Conservation (phyloP, 2,329 filamentous ascomycete species). For the Teratosphaeria epicoccoides region DNA sequence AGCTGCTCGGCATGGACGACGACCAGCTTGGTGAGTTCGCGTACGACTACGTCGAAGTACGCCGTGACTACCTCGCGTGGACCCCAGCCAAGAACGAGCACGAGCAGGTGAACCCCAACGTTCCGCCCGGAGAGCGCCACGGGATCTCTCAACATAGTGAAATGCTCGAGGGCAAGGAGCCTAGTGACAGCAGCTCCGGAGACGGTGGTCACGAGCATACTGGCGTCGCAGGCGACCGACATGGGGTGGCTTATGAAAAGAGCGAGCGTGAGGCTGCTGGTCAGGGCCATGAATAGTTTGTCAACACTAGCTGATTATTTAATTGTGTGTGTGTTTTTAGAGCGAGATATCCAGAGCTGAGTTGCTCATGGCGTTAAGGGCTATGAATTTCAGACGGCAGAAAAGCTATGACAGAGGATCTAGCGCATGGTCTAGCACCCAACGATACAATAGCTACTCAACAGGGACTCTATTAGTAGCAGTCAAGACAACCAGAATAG, state of each 20-base stretch:
- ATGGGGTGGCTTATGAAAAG: constrained; percentile 41
- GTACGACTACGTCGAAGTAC: constrained; percentile 83
- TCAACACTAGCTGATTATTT: background rate
- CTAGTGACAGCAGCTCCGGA: constrained; percentile 26
- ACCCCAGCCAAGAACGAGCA: constrained; percentile 63
- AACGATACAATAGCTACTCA: background rate
- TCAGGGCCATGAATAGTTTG: background rate
- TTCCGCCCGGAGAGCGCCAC: constrained; percentile 57
- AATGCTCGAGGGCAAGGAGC: constrained; percentile 49
- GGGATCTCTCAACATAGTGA: constrained; percentile 51
- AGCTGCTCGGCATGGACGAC: constrained; percentile 80
- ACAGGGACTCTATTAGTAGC: background rate
- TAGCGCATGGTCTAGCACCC: background rate
- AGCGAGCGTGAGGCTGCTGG: constrained; percentile 14
- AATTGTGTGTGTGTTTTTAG: background rate
- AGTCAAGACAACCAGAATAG: too few species aligned
- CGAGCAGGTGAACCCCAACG: constrained; percentile 45
- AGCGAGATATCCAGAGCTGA: background rate
- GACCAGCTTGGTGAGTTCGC: constrained; percentile 85
- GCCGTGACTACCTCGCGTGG: constrained; percentile 80
- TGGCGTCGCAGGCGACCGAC: constrained; percentile 42
- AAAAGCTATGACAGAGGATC: background rate
- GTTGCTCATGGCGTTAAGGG: background rate
- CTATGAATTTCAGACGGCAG: background rate
- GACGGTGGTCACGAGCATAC: constrained; percentile 36